These are phyloP conservation scores for Citropsis articulata DNA, from an alignment of 345 rosid genomes.

Conservation along the genomic window DNA sequence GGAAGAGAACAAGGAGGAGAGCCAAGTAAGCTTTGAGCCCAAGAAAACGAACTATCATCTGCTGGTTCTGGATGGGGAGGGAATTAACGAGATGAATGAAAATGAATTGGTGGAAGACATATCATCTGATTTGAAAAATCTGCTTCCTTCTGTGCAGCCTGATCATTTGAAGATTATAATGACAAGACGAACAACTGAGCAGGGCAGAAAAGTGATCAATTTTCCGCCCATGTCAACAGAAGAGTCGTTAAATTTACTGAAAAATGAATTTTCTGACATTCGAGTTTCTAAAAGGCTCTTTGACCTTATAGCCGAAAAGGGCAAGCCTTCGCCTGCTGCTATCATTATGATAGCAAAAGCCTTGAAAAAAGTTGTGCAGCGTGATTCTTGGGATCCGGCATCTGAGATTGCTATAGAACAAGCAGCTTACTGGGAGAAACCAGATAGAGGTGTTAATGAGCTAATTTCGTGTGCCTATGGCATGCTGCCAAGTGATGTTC, in stretches of 20 bases:
- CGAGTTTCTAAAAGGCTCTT: neutral
- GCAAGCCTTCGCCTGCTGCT: constrained; percentile 27
- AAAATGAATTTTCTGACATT: neutral
- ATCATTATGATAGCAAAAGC: constrained; percentile 35
- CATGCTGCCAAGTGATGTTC: neutral
- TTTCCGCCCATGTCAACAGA: neutral
- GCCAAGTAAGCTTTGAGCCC: too few relatives aligned
- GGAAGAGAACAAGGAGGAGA: neutral
- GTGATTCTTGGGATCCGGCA: neutral
- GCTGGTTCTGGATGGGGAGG: constrained; percentile 41
- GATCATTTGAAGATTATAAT: constrained; percentile 10
- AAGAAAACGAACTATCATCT: constrained; percentile 22
- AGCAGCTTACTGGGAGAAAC: neutral
- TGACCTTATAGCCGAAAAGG: neutral
- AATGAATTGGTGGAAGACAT: neutral
- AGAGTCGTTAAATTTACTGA: constrained; percentile 15
- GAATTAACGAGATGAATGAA: constrained; percentile 15
- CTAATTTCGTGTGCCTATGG: constrained; percentile 24
- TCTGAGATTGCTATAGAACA: neutral
- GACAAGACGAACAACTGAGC: constrained; percentile 9
- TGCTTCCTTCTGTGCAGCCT: neutral
- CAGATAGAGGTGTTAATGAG: neutral
- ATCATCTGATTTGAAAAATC: neutral
- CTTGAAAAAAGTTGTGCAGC: neutral
- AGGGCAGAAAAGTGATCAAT: neutral